Evolutionary conservation across 2,329 filamentous ascomycete genomes (phyloP), one percentile per base, ranked within the genome.

Genomic region (Botrytis aclada): DNA sequence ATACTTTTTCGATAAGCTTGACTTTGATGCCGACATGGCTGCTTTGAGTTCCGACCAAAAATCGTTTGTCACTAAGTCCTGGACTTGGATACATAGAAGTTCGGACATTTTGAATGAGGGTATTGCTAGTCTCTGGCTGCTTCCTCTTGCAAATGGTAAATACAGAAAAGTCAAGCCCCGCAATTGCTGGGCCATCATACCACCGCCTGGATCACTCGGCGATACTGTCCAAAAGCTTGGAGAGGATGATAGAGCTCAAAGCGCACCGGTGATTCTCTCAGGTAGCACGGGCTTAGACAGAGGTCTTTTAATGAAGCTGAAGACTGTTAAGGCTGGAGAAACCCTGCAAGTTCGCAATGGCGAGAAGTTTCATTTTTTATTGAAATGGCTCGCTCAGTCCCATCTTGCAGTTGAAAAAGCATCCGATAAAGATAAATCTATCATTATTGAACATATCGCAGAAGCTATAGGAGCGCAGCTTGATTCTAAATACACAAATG

Each of bases 61-160:
- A 18, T n/a, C 22, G 9, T 74, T 77, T 65, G 70, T 75, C 22
- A 29, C 66, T 3, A 73, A 74, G 25, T 47, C 65, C 0, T 76
- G 74, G 75, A 47, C 25, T 0, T 79, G 78, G 71, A 77, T 81
- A 37, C 72, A 61, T 37, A 61, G 64, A 9, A 75, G 75, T 1
- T n/a, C 75, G 61, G 58, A 74, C 37, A 61, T 77, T 16, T 29
- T 58, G 22, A 64, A 74, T 67, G 51, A 69, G 14, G 43, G 69
- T 12, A 25, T 78, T 22, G 74, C 71, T 34, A 45, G 41, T 32
- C 69, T 81, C 20, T 81, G 80, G 80, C 72, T 81, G 7, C 56
- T 81, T 14, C 80, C 79, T 2, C 54, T 78, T 8, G 74, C 72
- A 39, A 77, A 77, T 62, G 72, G 76, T 1, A 66, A 60, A 16